Conservation (phyloP, 2,329 filamentous ascomycete genomes). For the Zopfia rhizophila region DNA sequence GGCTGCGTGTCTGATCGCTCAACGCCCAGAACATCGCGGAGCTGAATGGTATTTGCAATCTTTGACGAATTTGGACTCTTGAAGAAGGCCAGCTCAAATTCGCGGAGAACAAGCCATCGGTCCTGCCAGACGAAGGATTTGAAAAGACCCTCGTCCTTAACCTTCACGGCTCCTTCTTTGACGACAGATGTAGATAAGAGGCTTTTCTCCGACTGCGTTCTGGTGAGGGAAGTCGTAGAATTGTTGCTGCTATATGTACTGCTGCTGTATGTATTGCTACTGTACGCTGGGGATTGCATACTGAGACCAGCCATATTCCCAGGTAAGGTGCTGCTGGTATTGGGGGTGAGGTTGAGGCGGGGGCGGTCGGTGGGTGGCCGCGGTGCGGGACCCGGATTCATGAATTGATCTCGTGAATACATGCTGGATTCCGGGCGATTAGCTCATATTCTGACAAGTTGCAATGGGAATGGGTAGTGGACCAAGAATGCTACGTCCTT, state of each 20-base stretch:
- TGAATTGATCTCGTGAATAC: slow-evolving; percentile 77
- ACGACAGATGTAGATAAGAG: slow-evolving; percentile 50
- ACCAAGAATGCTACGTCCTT: background rate
- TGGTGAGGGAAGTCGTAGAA: slow-evolving; percentile 52
- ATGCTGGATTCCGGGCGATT: slow-evolving; percentile 55
- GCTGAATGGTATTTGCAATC: slow-evolving; percentile 82
- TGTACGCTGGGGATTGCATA: slow-evolving; percentile 68
- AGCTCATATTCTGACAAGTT: no score
- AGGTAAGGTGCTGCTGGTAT: slow-evolving; percentile 71
- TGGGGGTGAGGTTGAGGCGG: slow-evolving; percentile 81
- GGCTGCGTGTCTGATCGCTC: slow-evolving; percentile 90
- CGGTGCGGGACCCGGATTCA: slow-evolving; percentile 96
- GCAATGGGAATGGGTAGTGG: no score
- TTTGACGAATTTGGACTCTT: slow-evolving; percentile 87
- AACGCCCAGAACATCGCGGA: slow-evolving; percentile 90
- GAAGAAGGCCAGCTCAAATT: slow-evolving; percentile 93
- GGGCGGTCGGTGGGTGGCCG: slow-evolving; percentile 87
- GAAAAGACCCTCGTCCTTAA: slow-evolving; percentile 92
- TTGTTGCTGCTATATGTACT: slow-evolving; percentile 44
- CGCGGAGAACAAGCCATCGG: slow-evolving; percentile 89
- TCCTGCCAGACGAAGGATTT: slow-evolving; percentile 86
- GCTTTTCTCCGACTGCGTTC: slow-evolving; percentile 55
- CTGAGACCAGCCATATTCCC: slow-evolving; percentile 84
- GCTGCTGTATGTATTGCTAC: slow-evolving; percentile 18
- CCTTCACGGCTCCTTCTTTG: slow-evolving; percentile 78